Percentiles rank a stretch among this genome's conserved stretches.
Evolutionary conservation across 2,329 filamentous ascomycete genomes (phyloP).

Genomic region (Aspergillus hiratsukae): DNA sequence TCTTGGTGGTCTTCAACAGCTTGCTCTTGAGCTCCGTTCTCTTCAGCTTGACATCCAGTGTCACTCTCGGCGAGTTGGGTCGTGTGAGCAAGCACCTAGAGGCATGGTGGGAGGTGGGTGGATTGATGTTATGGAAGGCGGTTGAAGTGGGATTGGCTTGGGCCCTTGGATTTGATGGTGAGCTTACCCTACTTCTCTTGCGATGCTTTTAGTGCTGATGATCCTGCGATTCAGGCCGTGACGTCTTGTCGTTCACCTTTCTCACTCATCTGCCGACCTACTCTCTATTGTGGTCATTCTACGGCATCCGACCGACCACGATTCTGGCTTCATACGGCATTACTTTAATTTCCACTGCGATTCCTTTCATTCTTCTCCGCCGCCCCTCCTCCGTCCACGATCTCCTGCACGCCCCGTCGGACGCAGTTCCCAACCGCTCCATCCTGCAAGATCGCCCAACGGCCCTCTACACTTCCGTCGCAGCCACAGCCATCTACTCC

Average conservation of each 20-base stretch:
- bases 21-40: slow-evolving; percentile 61
- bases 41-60: slow-evolving; percentile 58
- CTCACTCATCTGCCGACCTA: slow-evolving; percentile 72
- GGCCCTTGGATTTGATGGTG: slow-evolving; percentile 65
- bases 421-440: slow-evolving; percentile 55
- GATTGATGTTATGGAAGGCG: slow-evolving; percentile 53
- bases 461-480: slow-evolving; percentile 59
- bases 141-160: slow-evolving; percentile 68
- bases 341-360: slow-evolving; percentile 62
- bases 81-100: slow-evolving; percentile 61
- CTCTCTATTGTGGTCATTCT: slow-evolving; percentile 74
- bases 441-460: slow-evolving; percentile 62
- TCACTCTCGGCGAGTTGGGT: slow-evolving; percentile 62
- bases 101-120: slow-evolving; percentile 57
- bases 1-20: slow-evolving; percentile 47
- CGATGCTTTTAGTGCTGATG: not conserved
- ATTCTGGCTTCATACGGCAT: slow-evolving; percentile 60
- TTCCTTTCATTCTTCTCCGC: slow-evolving; percentile 73
- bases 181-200: slow-evolving; percentile 4
- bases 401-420: slow-evolving; percentile 41
- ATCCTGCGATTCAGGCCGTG: slow-evolving; percentile 48
- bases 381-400: slow-evolving; percentile 62
- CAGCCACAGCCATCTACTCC: slow-evolving; percentile 70
- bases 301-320: slow-evolving; percentile 61
- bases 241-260: slow-evolving; percentile 61